Base-by-base conservation (phyloP, 768 basidiomycete genomes). In the Hygrocybe punicea region DNA sequence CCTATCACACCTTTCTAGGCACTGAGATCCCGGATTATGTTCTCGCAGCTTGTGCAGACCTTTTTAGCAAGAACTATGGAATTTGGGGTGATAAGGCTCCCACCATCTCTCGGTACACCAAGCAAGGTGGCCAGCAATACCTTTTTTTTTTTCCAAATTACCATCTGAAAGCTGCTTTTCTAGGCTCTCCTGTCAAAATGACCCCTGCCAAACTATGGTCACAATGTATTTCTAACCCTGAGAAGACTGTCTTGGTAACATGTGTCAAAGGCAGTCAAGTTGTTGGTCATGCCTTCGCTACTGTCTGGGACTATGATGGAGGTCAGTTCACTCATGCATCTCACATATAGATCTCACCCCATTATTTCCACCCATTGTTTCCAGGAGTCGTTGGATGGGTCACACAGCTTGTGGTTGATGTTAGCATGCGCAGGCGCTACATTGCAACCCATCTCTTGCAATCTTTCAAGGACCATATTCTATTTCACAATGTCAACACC, bases 351-450 rank as follows among this genome's bases (percentile, higher is more conserved):
- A 34, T 49, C 9, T 24, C 3, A 10, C 24, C 2, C 16, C 33
- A 42, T 36, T 37, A 19, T 24, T 6, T n/a, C n/a, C n/a, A n/a
- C n/a, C n/a, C n/a, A n/a, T n/a, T n/a, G n/a, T n/a, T n/a, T 10
- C 10, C 45, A 71, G 67, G 64, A 5, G 51, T 37, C 6, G 65
- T 68, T 17, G 67, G 68, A 24, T 75, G 73, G 73, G 52, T 74
- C 4, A 73, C 73, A 1, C 71, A 74, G 55, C 70, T 75, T 16
- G 71, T 75, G 8, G 71, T 73, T 3, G 53, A 65, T 34, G 21
- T 23, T 8, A 14, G 36, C 6, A 9, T 58, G 16, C 71, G 73
- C n/a, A 59, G 62, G 25, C 65, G 57, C 1, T 40, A 60, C 49
- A 67, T 74, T 49, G 71, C 72, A 2, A 70, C 73, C 6, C 19